Evolutionary conservation across 345 rosid genomes (phyloP).

Genomic region (Citrus sp.): DNA sequence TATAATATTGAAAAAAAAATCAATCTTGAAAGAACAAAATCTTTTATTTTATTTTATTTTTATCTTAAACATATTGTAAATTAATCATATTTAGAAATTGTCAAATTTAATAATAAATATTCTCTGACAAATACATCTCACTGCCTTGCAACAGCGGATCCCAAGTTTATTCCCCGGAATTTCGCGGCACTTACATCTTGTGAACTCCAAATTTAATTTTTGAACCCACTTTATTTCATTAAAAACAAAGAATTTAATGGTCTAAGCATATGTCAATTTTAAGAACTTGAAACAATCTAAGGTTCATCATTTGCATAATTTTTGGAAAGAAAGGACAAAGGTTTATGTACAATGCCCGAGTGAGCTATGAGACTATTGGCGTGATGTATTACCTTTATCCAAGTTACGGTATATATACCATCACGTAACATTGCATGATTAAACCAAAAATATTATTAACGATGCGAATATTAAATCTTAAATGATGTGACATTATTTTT

Average conservation of each 20-base stretch:
- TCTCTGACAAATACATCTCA: constrained; percentile 22
- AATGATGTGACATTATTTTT: too few species aligned
- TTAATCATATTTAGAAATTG: background rate
- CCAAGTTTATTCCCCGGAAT: constrained; percentile 18
- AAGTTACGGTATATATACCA: too few species aligned
- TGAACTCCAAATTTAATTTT: constrained; percentile 2
- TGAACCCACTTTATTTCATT: background rate
- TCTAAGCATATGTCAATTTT: background rate
- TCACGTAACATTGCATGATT: too few species aligned
- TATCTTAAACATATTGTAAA: background rate
- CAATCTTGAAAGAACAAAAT: constrained; percentile 9
- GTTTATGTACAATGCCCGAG: background rate
- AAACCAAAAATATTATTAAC: too few species aligned
- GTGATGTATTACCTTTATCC: too few species aligned
- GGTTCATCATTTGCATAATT: background rate
- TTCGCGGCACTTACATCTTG: background rate
- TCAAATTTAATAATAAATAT: background rate
- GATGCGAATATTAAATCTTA: too few species aligned
- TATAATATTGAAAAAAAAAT: background rate
- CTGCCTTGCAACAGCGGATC: constrained; percentile 19
- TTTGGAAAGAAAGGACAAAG: background rate
- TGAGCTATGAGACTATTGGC: background rate
- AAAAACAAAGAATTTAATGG: background rate
- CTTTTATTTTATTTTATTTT: background rate
- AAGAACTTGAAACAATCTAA: background rate